Evolutionary conservation across 352 stramenopile genomes (phyloP).

Genomic region (Globisporangium middletonii): DNA sequence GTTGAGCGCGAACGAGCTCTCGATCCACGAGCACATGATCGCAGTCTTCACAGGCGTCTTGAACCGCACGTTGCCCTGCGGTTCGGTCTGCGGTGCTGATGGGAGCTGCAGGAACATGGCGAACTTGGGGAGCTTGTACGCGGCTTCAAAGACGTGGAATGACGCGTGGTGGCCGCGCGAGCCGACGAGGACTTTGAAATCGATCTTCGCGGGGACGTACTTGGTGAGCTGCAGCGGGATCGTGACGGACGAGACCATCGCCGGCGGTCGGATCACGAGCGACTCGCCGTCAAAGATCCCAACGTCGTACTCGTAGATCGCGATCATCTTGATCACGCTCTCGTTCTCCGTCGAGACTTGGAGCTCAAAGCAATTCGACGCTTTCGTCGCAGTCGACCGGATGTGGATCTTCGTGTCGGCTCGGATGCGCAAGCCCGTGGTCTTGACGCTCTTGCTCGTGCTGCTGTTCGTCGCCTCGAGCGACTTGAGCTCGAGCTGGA

Average conservation of each 20-base stretch:
- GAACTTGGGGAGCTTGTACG: conserved; percentile 82
- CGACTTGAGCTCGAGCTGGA: conserved; percentile 74
- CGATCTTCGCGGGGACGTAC: conserved; percentile 52
- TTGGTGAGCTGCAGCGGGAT: conserved; percentile 64
- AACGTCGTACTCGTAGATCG: conserved; percentile 82
- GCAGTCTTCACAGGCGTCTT: conserved; percentile 61
- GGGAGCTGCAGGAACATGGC: conserved; percentile 67
- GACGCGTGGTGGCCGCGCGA: conserved; percentile 65
- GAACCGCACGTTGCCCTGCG: conserved; percentile 59
- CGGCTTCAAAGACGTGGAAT: conserved; percentile 87
- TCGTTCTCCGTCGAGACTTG: conserved; percentile 80
- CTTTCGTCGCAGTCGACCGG: conserved; percentile 42
- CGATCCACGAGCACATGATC: conserved; percentile 71
- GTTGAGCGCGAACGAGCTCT: conserved; percentile 52
- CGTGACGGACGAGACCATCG: conserved; percentile 32
- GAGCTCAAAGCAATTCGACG: conserved; percentile 66
- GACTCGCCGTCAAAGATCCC: conserved; percentile 87
- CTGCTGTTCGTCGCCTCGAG: conserved; percentile 41
- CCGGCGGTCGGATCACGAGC: conserved; percentile 51
- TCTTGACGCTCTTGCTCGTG: conserved; percentile 26
- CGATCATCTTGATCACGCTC: conserved; percentile 83
- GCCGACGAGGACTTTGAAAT: conserved; percentile 77
- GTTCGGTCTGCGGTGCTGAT: conserved; percentile 18
- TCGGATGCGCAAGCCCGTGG: conserved; percentile 37
- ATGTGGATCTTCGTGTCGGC: conserved; percentile 59